These are phyloP conservation scores for Penicillium psychrofluorescens DNA, from an alignment of 495 filamentous ascomycete genomes.

Conservation along the genomic window DNA sequence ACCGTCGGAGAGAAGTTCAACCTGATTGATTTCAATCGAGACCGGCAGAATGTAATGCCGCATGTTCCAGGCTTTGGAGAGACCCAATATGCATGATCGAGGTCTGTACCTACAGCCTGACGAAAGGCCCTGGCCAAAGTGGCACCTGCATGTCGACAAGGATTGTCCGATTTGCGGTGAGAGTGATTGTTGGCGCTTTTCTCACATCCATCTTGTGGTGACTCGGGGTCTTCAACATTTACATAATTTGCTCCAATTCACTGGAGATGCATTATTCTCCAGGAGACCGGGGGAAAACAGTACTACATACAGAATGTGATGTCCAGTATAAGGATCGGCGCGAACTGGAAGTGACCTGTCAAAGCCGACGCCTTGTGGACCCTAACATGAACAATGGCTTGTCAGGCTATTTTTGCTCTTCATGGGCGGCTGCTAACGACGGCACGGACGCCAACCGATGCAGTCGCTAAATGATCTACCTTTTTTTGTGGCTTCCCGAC, in stretches of 20 bases:
- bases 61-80: conserved; percentile 5
- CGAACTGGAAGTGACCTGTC: background rate
- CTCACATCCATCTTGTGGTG: no score
- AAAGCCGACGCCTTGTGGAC: background rate
- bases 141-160: conserved; percentile 5
- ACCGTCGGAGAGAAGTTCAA: background rate
- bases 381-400: background rate
- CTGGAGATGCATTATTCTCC: no score
- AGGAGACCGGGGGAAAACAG: no score
- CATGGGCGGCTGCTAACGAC: no score
- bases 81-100: conserved; percentile 3
- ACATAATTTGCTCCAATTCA: no score
- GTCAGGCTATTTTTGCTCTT: background rate
- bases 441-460: background rate
- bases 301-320: no score
- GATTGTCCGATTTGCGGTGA: conserved; percentile 2
- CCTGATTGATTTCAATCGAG: conserved; percentile 7
- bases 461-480: background rate
- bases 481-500: background rate
- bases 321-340: no score
- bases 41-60: conserved; percentile 4
- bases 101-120: conserved; percentile 16
- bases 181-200: conserved; percentile 5
- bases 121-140: background rate
- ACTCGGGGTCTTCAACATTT: no score